Conservation (phyloP, 164 flowering plant genomes). For the Protea cynaroides region DNA sequence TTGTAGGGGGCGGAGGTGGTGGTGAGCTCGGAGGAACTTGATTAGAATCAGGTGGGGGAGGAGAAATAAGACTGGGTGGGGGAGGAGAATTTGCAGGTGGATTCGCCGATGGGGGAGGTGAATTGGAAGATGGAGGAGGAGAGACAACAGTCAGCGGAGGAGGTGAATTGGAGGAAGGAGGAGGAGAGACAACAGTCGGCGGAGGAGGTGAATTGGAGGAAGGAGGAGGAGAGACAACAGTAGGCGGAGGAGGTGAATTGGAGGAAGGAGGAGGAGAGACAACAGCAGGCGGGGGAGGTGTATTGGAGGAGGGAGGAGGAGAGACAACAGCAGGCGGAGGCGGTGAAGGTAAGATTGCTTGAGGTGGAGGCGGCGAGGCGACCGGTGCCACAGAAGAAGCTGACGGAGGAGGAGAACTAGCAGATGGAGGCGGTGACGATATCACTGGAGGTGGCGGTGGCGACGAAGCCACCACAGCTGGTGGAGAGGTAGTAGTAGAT, state of each 20-base stretch:
- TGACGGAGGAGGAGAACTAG: constrained; percentile 16
- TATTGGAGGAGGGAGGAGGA: too few relatives aligned
- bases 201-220: background rate
- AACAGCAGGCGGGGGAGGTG: too few relatives aligned
- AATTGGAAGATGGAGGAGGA: constrained; percentile 13
- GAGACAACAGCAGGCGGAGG: constrained; percentile 14
- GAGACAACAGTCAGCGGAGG: constrained; percentile 2
- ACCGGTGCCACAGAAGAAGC: constrained; percentile 18
- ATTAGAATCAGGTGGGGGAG: constrained; percentile 27
- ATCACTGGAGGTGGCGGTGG: background rate
- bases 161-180: background rate
- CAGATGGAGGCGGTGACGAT: constrained; percentile 6
- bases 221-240: constrained; percentile 14
- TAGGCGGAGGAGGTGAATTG: constrained; percentile 1
- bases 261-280: constrained; percentile 16
- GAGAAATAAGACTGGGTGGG: constrained; percentile 25
- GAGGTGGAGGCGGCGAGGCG: constrained; percentile 21
- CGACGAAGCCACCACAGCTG: background rate
- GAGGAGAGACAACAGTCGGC: constrained; percentile 15
- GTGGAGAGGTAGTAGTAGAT: background rate
- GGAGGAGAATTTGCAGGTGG: constrained; percentile 42
- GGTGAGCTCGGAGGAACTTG: constrained; percentile 23
- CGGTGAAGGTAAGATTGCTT: constrained; percentile 10
- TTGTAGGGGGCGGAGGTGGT: constrained; percentile 28
- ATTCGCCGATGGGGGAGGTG: constrained; percentile 4